Evolutionary conservation across 176 grass and related monocot genomes (phyloP).

Genomic region (Alopecurus myosuroides): DNA sequence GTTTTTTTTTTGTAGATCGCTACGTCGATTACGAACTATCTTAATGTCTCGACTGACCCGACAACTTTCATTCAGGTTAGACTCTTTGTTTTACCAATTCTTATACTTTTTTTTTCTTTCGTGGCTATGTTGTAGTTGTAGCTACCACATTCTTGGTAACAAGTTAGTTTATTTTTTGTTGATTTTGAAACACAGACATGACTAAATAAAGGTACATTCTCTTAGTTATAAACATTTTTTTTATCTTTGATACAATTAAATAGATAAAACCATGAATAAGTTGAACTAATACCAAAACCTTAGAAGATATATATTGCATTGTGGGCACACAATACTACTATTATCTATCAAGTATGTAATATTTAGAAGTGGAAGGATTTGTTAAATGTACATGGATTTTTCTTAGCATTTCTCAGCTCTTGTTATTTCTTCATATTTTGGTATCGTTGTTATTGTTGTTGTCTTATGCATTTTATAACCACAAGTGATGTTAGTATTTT

Average conservation of each 20-base stretch:
- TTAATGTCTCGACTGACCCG: slow-evolving; percentile 65
- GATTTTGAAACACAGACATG: not conserved
- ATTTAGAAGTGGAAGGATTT: not conserved
- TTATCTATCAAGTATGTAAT: not conserved
- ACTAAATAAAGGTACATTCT: not conserved
- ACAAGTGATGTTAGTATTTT: not conserved
- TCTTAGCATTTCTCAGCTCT: not conserved
- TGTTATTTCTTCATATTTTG: not conserved
- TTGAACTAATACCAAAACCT: not conserved
- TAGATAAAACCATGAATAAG: not conserved
- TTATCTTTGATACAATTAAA: not conserved
- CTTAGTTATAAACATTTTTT: not conserved
- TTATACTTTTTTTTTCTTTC: not conserved
- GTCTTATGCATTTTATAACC: not conserved
- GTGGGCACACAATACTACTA: not conserved
- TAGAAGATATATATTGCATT: not conserved
- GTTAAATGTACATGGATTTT: not conserved
- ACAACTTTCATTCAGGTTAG: slow-evolving; percentile 68
- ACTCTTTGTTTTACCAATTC: not conserved
- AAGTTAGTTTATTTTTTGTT: not conserved
- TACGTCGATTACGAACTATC: slow-evolving; percentile 31
- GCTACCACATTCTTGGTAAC: not conserved
- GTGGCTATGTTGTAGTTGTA: not conserved
- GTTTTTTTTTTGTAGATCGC: slow-evolving; percentile 26
- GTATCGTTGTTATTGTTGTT: not conserved